phyloP scores from a whole-genome alignment of 1,284 basidiomycete genomes.

The Cerrena zonata region DNA sequence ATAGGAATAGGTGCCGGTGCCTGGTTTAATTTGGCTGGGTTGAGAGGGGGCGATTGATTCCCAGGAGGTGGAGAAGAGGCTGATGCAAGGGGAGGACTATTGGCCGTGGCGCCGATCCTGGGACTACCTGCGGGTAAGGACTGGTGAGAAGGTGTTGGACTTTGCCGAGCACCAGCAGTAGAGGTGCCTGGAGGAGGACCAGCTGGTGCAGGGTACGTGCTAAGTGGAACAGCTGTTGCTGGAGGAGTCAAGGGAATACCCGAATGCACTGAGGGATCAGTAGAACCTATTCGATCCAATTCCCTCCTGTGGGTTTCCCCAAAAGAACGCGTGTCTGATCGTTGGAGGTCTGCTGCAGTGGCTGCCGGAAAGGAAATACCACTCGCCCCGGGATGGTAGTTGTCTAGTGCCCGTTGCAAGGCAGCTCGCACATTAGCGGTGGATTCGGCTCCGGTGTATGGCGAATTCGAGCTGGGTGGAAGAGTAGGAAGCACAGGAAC shows the following conservation, averaged over 20 bases:
- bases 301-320: conserved; percentile 75
- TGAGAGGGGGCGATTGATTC: conserved; percentile 37
- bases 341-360: conserved; percentile 47
- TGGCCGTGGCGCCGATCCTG: too few relatives aligned
- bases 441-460: conserved; percentile 54
- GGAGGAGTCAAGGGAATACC: conserved; percentile 41
- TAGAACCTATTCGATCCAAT: conserved; percentile 49
- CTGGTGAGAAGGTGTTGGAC: not conserved
- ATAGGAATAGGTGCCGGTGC: conserved; percentile 48
- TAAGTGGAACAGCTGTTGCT: conserved; percentile 12
- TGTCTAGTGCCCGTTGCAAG: conserved; percentile 71
- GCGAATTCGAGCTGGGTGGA: conserved; percentile 48
- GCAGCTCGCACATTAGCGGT: conserved; percentile 67
- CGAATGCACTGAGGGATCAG: conserved; percentile 26
- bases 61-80: conserved; percentile 16
- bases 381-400: conserved; percentile 63
- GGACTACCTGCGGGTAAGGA: not conserved
- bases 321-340: conserved; percentile 72
- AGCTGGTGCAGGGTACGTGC: conserved; percentile 12
- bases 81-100: not conserved
- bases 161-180: not conserved
- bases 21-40: conserved; percentile 51
- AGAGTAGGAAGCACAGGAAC: conserved; percentile 54
- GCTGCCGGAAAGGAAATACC: conserved; percentile 40
- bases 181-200: not conserved